These are phyloP conservation scores for Bipolaris zeicola DNA, from an alignment of 2,329 filamentous ascomycete genomes.

Conservation along the genomic window DNA sequence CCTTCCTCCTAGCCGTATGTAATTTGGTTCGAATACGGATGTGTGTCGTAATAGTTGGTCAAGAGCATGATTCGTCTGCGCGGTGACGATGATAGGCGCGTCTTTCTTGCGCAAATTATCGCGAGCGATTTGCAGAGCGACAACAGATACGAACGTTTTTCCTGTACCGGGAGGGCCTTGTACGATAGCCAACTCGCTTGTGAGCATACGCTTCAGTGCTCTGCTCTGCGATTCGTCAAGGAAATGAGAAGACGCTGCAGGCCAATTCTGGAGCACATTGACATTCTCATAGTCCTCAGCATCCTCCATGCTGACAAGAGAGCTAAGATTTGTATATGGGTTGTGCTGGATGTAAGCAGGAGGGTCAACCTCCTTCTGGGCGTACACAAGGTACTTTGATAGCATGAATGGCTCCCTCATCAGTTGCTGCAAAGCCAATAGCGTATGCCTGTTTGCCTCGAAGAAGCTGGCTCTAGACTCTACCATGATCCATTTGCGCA, in stretches of 20 bases:
- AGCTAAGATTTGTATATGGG: constrained; percentile 58
- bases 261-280: constrained; percentile 63
- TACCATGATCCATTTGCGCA: constrained; percentile 75
- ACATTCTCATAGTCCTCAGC: constrained; percentile 53
- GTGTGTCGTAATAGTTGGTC: constrained; percentile 78
- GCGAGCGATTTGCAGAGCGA: constrained; percentile 70
- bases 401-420: constrained; percentile 65
- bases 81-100: constrained; percentile 75
- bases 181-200: constrained; percentile 73
- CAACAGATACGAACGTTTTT: constrained; percentile 82
- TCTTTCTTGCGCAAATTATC: constrained; percentile 61
- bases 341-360: constrained; percentile 60
- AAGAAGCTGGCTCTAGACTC: constrained; percentile 76
- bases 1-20: constrained; percentile 71
- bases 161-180: constrained; percentile 82
- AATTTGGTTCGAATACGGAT: constrained; percentile 64
- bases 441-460: constrained; percentile 74
- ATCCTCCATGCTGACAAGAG: constrained; percentile 49
- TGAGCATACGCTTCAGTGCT: constrained; percentile 73
- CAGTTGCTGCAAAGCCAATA: constrained; percentile 73
- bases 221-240: constrained; percentile 74
- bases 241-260: constrained; percentile 50
- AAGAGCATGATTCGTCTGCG: constrained; percentile 89
- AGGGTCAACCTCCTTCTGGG: constrained; percentile 52
- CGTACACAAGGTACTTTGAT: constrained; percentile 64